Percentiles rank a stretch among this genome's conserved stretches.
phyloP scores from a whole-genome alignment of 768 basidiomycete species.

The Tricholoma furcatifolium region DNA sequence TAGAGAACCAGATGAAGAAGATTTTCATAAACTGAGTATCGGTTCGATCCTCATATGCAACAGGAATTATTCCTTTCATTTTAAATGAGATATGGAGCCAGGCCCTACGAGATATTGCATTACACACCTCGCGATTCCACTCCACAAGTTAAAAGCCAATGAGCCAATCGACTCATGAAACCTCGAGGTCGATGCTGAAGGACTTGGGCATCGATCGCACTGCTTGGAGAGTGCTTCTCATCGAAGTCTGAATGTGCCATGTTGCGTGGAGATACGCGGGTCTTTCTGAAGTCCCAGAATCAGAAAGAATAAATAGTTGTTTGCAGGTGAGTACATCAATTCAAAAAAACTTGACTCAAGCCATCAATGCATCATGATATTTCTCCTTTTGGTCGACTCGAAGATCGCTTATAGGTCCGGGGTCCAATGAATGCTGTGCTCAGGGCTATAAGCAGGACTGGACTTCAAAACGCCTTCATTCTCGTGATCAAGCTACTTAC shows the following conservation, averaged over 20 bases:
- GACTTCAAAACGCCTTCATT: no score
- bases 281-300: no score
- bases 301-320: no score
- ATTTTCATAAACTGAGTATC: slow-evolving; percentile 65
- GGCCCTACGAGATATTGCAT: not conserved
- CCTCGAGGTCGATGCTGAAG: not conserved
- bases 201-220: not conserved
- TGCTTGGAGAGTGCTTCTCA: not conserved
- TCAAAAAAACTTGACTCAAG: no score
- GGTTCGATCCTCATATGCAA: slow-evolving; percentile 51
- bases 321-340: no score
- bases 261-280: no score
- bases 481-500: no score
- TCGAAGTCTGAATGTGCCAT: not conserved
- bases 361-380: no score
- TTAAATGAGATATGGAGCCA: not conserved
- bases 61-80: slow-evolving; percentile 52
- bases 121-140: slow-evolving; percentile 33
- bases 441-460: no score
- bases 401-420: no score
- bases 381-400: no score
- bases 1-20: slow-evolving; percentile 78
- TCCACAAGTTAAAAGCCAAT: slow-evolving; percentile 22
- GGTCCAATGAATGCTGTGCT: no score
- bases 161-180: slow-evolving; percentile 10